These are phyloP conservation scores for Plasmodium gallinaceum DNA, from an alignment of 169 alveolate genomes.

Conservation along the genomic window DNA sequence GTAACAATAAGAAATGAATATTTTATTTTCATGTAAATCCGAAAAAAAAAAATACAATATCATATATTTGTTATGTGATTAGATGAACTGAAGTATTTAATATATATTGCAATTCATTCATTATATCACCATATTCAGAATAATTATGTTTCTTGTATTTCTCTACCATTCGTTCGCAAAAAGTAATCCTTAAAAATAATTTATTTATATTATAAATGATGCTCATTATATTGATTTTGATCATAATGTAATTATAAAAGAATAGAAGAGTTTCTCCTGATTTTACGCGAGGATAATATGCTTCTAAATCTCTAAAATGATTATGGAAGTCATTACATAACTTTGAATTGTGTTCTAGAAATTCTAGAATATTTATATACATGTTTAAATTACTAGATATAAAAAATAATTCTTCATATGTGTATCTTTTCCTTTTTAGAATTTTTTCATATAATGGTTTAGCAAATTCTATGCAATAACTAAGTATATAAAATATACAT, in stretches of 20 bases:
- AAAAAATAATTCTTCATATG: not conserved
- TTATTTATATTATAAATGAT: not conserved
- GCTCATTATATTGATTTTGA: not conserved
- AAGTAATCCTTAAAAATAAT: too few relatives aligned
- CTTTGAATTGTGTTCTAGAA: constrained; percentile 12
- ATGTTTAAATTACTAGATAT: not conserved
- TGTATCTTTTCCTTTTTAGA: not conserved
- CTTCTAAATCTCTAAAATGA: not conserved
- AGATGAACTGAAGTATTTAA: too few relatives aligned
- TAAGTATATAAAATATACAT: not conserved
- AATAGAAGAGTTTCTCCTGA: not conserved
- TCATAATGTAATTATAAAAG: not conserved
- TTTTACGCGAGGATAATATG: constrained; percentile 19
- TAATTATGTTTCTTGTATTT: too few relatives aligned
- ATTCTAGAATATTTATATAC: not conserved
- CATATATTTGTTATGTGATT: too few relatives aligned
- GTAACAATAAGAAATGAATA: too few relatives aligned
- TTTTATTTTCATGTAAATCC: too few relatives aligned
- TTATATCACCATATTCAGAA: too few relatives aligned
- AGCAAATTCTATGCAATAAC: constrained; percentile 11
- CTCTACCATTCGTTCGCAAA: too few relatives aligned
- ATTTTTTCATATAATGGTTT: constrained; percentile 33
- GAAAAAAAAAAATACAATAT: too few relatives aligned
- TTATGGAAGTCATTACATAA: constrained; percentile 1
- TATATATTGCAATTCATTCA: too few relatives aligned